phyloP scores from a whole-genome alignment of 768 basidiomycete genomes.

The Astraeus odoratus region DNA sequence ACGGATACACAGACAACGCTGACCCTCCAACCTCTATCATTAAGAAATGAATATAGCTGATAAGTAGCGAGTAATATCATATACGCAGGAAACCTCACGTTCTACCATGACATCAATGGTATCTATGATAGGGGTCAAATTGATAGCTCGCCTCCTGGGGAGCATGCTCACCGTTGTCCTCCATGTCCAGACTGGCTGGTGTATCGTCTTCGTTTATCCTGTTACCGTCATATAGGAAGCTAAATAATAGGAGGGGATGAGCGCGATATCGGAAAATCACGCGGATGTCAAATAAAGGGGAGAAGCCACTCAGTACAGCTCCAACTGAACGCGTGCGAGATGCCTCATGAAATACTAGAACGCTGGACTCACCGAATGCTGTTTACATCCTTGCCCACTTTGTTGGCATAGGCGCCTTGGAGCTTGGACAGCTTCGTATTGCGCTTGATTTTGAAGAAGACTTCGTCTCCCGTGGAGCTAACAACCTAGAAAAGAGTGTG shows the following conservation, averaged over 20 bases:
- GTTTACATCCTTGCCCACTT: conserved; percentile 83
- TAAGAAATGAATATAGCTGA: background rate
- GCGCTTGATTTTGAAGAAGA: conserved; percentile 96
- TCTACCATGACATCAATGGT: conserved; percentile 97
- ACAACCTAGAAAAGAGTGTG: conserved; percentile 47
- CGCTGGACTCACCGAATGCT: conserved; percentile 70
- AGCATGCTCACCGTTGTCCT: conserved; percentile 66
- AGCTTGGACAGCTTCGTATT: conserved; percentile 89
- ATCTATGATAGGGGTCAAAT: conserved; percentile 38
- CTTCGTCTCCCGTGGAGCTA: conserved; percentile 73
- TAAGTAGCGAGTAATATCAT: background rate
- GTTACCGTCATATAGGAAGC: conserved; percentile 86
- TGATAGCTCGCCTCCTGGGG: background rate
- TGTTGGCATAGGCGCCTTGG: conserved; percentile 85
- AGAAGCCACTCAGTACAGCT: background rate
- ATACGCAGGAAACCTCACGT: conserved; percentile 46
- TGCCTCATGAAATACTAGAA: background rate
- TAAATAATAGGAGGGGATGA: conserved; percentile 24
- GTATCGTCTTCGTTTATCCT: conserved; percentile 89
- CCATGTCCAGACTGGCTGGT: conserved; percentile 78
- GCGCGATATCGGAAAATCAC: background rate
- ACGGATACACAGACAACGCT: conserved; percentile 3
- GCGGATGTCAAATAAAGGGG: background rate
- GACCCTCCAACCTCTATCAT: conserved; percentile 41
- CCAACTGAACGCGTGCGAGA: conserved; percentile 1